Conservation (phyloP, 1,139 yeast species). For the Yamadazyma blattariae region DNA sequence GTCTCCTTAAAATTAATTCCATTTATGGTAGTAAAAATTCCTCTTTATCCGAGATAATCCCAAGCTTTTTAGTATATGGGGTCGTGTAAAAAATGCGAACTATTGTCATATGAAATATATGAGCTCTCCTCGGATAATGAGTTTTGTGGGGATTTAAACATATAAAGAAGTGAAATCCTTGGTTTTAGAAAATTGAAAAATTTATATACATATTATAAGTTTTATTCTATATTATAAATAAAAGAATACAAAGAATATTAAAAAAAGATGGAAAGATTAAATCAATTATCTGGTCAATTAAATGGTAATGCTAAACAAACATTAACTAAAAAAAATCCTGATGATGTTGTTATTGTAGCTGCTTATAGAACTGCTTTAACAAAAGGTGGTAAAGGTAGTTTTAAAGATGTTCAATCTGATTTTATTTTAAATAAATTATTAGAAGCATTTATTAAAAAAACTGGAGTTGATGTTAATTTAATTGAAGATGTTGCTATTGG, state of each 20-base stretch:
- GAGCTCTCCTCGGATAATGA: constrained; percentile 9
- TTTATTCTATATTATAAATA: no score
- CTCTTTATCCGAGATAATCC: no score
- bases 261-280: constrained; percentile 53
- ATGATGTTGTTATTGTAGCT: constrained; percentile 82
- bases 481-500: constrained; percentile 87
- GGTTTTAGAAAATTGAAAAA: no score
- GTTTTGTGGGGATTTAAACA: constrained; percentile 8
- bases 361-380: constrained; percentile 91
- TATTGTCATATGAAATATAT: constrained; percentile 10
- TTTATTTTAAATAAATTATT: constrained; percentile 67
- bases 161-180: constrained; percentile 7
- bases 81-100: no score
- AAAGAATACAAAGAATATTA: no score
- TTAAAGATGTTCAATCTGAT: constrained; percentile 74
- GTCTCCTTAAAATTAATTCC: no score
- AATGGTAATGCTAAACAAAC: constrained; percentile 45
- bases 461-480: constrained; percentile 59
- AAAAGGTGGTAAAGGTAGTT: constrained; percentile 79
- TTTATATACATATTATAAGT: no score
- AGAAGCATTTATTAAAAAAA: constrained; percentile 55
- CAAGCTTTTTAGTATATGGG: no score
- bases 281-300: constrained; percentile 58
- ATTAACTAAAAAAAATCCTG: constrained; percentile 59
- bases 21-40: no score